Conservation (phyloP, 1,284 basidiomycete species). For the Volvariella surrecta region DNA sequence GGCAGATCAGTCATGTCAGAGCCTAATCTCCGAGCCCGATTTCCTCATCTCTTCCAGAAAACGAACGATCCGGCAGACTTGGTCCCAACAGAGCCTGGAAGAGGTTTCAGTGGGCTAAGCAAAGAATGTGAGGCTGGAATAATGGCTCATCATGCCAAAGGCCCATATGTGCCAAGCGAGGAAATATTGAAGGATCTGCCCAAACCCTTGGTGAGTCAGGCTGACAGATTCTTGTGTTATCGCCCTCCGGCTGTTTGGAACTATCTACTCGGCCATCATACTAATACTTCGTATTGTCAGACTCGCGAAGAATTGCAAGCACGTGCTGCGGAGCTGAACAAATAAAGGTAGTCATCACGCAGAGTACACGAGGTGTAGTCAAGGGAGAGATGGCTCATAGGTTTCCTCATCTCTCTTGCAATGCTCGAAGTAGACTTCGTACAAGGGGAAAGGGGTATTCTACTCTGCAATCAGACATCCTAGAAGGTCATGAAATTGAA, state of each 20-base stretch:
- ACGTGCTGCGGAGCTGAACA: conserved; percentile 21
- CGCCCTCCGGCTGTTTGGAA: too few relatives aligned
- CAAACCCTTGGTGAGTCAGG: conserved; percentile 14
- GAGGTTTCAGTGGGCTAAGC: conserved; percentile 23
- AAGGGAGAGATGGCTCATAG: too few relatives aligned
- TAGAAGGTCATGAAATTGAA: too few relatives aligned
- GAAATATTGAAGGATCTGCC: conserved; percentile 17
- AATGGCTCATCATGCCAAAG: conserved; percentile 32
- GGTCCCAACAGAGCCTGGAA: conserved; percentile 27
- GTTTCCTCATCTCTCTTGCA: too few relatives aligned
- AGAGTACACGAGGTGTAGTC: too few relatives aligned
- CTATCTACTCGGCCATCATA: background rate
- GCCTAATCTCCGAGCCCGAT: too few relatives aligned
- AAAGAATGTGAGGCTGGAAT: conserved; percentile 9
- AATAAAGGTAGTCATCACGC: conserved; percentile 3
- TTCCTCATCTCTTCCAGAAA: too few relatives aligned
- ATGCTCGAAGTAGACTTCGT: too few relatives aligned
- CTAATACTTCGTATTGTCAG: conserved; percentile 11
- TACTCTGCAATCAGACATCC: too few relatives aligned
- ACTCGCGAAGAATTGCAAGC: conserved; percentile 62
- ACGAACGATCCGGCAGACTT: conserved; percentile 43
- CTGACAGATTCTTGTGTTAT: conserved; percentile 4
- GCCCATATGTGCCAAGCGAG: conserved; percentile 29
- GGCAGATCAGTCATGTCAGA: too few relatives aligned
- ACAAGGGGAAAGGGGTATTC: too few relatives aligned